Evolutionary conservation across 805 yeast genomes (phyloP).

Genomic region (Pichia cephalocereana): DNA sequence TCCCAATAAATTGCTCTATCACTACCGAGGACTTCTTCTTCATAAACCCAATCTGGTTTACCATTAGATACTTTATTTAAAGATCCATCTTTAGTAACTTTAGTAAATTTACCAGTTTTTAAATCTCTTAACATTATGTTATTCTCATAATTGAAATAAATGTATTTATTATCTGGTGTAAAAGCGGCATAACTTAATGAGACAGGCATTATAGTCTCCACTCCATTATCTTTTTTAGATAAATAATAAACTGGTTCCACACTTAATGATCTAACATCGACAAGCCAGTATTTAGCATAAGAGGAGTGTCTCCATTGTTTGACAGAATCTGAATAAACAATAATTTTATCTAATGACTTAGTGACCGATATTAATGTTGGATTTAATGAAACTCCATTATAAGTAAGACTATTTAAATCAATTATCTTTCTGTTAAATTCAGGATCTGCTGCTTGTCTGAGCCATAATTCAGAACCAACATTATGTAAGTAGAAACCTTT

Average conservation of each 20-base stretch:
- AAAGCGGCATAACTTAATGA: conserved; percentile 45
- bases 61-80: conserved; percentile 45
- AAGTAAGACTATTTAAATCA: conserved; percentile 28
- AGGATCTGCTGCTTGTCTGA: conserved; percentile 22
- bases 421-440: conserved; percentile 24
- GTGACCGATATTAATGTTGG: conserved; percentile 38
- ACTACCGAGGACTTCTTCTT: conserved; percentile 59
- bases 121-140: conserved; percentile 44
- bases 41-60: conserved; percentile 77
- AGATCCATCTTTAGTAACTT: conserved; percentile 45
- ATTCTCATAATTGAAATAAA: conserved; percentile 49
- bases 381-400: conserved; percentile 29
- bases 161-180: conserved; percentile 49
- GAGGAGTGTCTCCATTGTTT: conserved; percentile 66
- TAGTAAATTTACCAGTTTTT: conserved; percentile 14
- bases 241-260: conserved; percentile 16
- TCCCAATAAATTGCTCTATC: conserved; percentile 70
- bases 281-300: conserved; percentile 51
- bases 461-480: conserved; percentile 10
- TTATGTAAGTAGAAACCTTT: conserved; percentile 33
- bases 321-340: conserved; percentile 43
- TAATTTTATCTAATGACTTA: conserved; percentile 36
- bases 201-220: conserved; percentile 11
- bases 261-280: conserved; percentile 33
- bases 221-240: conserved; percentile 18